Base-by-base conservation (phyloP, 2,329 filamentous ascomycete genomes). In the Tetracladium maxilliforme region DNA sequence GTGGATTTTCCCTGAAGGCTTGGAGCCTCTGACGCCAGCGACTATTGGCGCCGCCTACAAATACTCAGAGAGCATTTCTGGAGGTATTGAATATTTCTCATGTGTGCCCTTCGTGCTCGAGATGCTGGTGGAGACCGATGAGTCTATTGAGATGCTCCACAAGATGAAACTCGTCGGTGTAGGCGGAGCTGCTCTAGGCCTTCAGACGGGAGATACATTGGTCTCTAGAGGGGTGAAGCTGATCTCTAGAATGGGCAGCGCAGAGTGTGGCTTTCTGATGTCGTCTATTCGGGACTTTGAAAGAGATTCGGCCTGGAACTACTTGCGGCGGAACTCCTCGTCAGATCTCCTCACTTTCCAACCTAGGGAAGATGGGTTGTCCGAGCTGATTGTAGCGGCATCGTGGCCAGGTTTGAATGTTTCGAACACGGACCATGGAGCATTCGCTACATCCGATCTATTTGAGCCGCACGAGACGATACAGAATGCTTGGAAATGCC, bases 231-330 rank as follows among this genome's bases (percentile, higher is more conserved):
- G 53, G 0, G 56, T 77, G 2, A 65, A 63, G 7, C 54, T 77
- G 5, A 48, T 74, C 2, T 75, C 68, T 1, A 53, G 72, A 20
- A 73, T 70, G 40, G 71, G 72, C 3, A 76, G 69, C 36, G 65
- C 69, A 7, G 71, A 78, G 39, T 76, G 70, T 28, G 70, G 71
- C 0, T 77, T 77, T 31, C 41, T 77, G 10, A 53, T 77, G 39
- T 72, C 65, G 4, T 77, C 71, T 0, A 57, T 68, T 39, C 57
- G 70, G 13, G 47, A 68, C 14, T 76, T 64, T 29, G 30, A 28
- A 0, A 41, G 33, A 0, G 70, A 77, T 29, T 54, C 46, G n/a
- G 60, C 62, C 3, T 78, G 70, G 70, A 59, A 73, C 31, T 73
- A 65, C 31, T 50, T 77, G 2, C 55, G 70, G 7, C 28, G 33